Base-by-base conservation (phyloP, 768 basidiomycete species). In the Tulasnella calospora region DNA sequence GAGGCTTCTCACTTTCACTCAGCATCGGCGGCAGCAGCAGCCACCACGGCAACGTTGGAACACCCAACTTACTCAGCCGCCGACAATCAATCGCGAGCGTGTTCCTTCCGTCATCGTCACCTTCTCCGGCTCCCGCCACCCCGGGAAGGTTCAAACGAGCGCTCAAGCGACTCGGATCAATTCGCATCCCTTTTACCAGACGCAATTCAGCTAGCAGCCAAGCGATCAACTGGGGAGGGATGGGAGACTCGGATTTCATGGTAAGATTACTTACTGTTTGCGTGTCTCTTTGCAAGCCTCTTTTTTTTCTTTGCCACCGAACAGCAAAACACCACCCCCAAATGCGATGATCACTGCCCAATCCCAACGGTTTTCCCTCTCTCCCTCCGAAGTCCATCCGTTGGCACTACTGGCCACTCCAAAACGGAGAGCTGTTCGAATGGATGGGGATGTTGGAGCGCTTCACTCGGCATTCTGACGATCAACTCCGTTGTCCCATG, bases 181-280 rank as follows among this genome's bases (percentile, higher is more conserved):
- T 78, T 27, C 69, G 69, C 15, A 70, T 70, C 33, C 41, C 41
- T 33, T 67, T 51, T 30, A 61, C 27, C 19, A 61, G 57, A 23
- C 57, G 27, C 55, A 57, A 57, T 69, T 55, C 40, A 15, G 19
- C 41, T 41, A 15, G 33, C 69, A 35, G 67, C 15, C 46, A 17
- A 0, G n/a, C 46, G 41, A 30, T 12, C 6, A 7, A 71, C 19
- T 78, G 69, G 76, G 61, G 57, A 61, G 57, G 61, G 19, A 70
- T 78, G 38, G 40, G 23, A 5, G 76, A 77, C 61, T 38, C 76
- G 40, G 76, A 78, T 47, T 71, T 73, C 55, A 78, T 78, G 76
- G 76, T 71, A 38, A 36, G 47, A 10, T 61, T 13, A 23, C n/a
- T n/a, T n/a, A 12, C 36, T 76, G 61, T 36, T 38, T 38, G 38